Evolutionary conservation across 2,329 filamentous ascomycete species (phyloP).

Genomic region (Penicillium sp.): DNA sequence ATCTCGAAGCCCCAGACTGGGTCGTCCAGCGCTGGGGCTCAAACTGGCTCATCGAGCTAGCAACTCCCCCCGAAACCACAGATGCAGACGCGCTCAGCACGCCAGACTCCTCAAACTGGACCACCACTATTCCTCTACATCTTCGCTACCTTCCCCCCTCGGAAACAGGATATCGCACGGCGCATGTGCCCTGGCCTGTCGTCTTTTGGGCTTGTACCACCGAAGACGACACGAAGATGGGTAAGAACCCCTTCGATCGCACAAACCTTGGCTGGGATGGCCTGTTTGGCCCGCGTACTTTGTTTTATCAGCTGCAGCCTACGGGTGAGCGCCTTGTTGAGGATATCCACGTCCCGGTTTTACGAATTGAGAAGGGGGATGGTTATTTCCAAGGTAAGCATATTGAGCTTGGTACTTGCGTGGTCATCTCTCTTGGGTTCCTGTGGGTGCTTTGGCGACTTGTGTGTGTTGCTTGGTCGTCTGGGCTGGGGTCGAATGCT

Average conservation of each 20-base stretch:
- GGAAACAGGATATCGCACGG: conserved; percentile 52
- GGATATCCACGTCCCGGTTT: conserved; percentile 62
- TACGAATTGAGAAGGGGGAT: conserved; percentile 55
- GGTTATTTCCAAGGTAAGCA: conserved; percentile 34
- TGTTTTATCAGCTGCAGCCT: conserved; percentile 77
- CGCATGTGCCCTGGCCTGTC: conserved; percentile 73
- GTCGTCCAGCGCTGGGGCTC: conserved; percentile 75
- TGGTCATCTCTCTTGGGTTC: conserved; percentile 63
- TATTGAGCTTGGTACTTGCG: conserved; percentile 58
- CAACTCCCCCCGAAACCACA: conserved; percentile 46
- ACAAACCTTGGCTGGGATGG: conserved; percentile 82
- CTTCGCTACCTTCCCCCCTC: conserved; percentile 74
- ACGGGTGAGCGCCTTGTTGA: conserved; percentile 51
- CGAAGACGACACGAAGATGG: conserved; percentile 60
- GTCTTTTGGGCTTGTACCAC: conserved; percentile 88
- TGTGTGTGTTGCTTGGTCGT: conserved; percentile 28
- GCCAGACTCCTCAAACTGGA: conserved; percentile 28
- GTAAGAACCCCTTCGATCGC: conserved; percentile 80
- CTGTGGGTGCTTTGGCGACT: conserved; percentile 68
- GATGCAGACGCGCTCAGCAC: conserved; percentile 1
- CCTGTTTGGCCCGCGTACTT: conserved; percentile 70
- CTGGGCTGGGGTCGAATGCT: conserved; percentile 18
- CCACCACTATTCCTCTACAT: conserved; percentile 69
- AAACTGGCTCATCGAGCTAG: conserved; percentile 71
- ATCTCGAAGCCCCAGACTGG: conserved; percentile 89